phyloP scores from a whole-genome alignment of 148 eudicot species.

The Oxyria digyna region DNA sequence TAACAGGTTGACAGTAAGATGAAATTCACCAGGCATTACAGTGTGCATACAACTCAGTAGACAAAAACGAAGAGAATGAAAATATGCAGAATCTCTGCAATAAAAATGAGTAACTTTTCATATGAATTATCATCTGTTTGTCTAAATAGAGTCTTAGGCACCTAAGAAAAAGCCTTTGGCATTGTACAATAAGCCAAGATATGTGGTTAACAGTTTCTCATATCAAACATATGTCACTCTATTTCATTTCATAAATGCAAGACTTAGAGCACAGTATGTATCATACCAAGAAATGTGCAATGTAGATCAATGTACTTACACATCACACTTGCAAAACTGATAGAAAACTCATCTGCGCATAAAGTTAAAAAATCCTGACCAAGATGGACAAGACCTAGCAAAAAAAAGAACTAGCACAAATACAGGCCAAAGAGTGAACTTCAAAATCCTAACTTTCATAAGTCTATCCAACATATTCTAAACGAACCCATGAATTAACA shows the following conservation, averaged over 20 bases:
- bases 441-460: neutral
- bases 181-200: neutral
- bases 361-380: neutral
- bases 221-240: too few species aligned
- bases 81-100: neutral
- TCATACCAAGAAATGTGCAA: neutral
- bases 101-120: neutral
- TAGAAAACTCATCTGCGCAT: neutral
- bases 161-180: neutral
- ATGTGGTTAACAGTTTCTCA: neutral
- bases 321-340: neutral
- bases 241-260: neutral
- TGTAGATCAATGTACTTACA: neutral
- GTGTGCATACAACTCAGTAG: slow-evolving; percentile 1
- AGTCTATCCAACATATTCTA: neutral
- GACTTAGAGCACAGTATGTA: neutral
- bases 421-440: neutral
- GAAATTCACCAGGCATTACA: neutral
- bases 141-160: neutral
- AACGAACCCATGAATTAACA: neutral
- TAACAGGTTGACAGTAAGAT: neutral
- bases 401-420: neutral
- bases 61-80: neutral
- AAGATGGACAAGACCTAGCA: neutral
- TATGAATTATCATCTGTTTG: neutral